These are phyloP conservation scores for Chaetomiaceae sp. DNA, from an alignment of 2,329 filamentous ascomycete species.

Conservation along the genomic window DNA sequence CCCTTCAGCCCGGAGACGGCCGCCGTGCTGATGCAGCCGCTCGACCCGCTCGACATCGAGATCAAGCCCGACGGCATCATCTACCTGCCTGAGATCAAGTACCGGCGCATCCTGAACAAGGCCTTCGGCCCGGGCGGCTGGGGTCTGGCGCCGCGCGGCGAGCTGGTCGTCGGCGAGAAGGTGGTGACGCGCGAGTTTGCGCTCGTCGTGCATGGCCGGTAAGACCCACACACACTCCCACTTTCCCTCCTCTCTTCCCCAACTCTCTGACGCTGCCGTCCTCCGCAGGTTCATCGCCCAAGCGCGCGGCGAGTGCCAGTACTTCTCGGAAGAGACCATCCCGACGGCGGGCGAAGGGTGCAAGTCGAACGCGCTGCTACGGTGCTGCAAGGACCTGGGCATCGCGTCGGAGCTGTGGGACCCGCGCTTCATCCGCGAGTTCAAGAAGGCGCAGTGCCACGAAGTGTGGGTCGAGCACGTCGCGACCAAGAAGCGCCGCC, in stretches of 20 bases:
- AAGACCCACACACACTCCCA: conserved; percentile 36
- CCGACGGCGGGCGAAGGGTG: conserved; percentile 93
- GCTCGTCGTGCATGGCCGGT: conserved; percentile 82
- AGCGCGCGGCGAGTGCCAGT: conserved; percentile 89
- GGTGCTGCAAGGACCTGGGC: conserved; percentile 96
- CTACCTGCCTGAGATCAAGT: conserved; percentile 97
- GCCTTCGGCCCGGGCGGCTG: conserved; percentile 94
- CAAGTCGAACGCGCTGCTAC: conserved; percentile 96
- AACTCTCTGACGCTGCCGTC: not conserved
- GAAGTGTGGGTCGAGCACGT: conserved; percentile 89
- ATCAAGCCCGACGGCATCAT: conserved; percentile 96
- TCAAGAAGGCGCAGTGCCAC: conserved; percentile 65
- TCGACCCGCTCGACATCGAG: conserved; percentile 74
- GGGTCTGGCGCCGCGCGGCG: conserved; percentile 84
- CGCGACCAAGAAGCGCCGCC: conserved; percentile 79
- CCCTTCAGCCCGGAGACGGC: conserved; percentile 67
- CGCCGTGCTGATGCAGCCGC: conserved; percentile 59
- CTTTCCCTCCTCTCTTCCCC: not conserved
- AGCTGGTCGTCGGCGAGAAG: conserved; percentile 77
- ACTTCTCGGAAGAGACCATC: conserved; percentile 83
- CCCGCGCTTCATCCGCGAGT: conserved; percentile 79
- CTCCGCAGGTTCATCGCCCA: conserved; percentile 72
- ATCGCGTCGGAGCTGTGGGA: conserved; percentile 97
- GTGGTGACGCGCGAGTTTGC: conserved; percentile 87
- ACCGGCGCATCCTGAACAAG: conserved; percentile 79